These are phyloP conservation scores for Globisporangium cystogenes DNA, from an alignment of 352 stramenopile species.

Conservation along the genomic window DNA sequence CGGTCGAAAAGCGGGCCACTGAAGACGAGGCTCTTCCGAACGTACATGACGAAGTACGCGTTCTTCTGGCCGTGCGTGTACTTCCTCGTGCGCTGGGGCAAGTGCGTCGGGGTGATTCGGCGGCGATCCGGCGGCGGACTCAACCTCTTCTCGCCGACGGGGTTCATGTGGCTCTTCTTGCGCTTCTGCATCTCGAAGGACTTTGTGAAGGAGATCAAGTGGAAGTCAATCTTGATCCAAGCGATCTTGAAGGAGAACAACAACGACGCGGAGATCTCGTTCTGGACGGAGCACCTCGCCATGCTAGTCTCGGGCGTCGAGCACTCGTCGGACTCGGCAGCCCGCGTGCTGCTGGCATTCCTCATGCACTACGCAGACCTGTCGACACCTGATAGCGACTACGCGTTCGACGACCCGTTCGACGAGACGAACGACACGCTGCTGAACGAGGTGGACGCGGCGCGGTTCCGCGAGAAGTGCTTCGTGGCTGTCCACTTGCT, in stretches of 20 bases:
- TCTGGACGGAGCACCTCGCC: slow-evolving; percentile 54
- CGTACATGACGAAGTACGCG: slow-evolving; percentile 54
- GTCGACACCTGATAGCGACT: slow-evolving; percentile 33
- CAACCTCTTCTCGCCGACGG: slow-evolving; percentile 54
- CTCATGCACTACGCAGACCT: slow-evolving; percentile 51
- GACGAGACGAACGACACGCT: slow-evolving; percentile 61
- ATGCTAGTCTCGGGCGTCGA: slow-evolving; percentile 21
- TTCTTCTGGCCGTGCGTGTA: slow-evolving; percentile 78
- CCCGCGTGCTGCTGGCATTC: slow-evolving; percentile 54
- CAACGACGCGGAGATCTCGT: slow-evolving; percentile 52
- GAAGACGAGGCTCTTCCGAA: slow-evolving; percentile 68
- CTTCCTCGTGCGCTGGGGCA: slow-evolving; percentile 73
- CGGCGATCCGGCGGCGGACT: slow-evolving; percentile 40
- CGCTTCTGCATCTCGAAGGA: slow-evolving; percentile 48
- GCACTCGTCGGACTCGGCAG: slow-evolving; percentile 23
- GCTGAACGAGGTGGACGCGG: slow-evolving; percentile 31
- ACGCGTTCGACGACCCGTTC: slow-evolving; percentile 53
- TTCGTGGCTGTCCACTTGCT: slow-evolving; percentile 62
- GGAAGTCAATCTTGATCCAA: slow-evolving; percentile 23
- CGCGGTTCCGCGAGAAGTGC: slow-evolving; percentile 54
- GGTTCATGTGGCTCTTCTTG: slow-evolving; percentile 75
- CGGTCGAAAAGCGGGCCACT: slow-evolving; percentile 44
- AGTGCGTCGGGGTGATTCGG: slow-evolving; percentile 58
- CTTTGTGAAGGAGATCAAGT: slow-evolving; percentile 38
- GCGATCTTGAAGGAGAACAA: slow-evolving; percentile 32